These are phyloP conservation scores for Paraconiothyrium brasiliense DNA, from an alignment of 2,329 filamentous ascomycete species.

Conservation along the genomic window DNA sequence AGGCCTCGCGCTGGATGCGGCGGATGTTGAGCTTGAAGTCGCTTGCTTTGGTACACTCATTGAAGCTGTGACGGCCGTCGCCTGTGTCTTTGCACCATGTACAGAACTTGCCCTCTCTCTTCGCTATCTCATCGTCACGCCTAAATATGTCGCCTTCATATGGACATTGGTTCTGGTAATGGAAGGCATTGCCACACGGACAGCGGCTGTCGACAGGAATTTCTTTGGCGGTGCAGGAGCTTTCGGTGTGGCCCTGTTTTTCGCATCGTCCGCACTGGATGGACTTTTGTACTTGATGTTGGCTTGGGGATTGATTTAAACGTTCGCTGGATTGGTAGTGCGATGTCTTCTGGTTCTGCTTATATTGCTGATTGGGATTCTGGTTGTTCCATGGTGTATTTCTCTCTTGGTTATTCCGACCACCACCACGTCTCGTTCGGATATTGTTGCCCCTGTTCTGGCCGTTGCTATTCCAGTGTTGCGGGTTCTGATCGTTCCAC, in stretches of 20 bases:
- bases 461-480: neutral
- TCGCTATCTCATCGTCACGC: neutral
- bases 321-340: neutral
- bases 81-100: slow-evolving; percentile 25
- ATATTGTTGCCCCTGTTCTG: neutral
- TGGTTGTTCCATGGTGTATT: neutral
- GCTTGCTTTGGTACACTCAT: slow-evolving; percentile 15
- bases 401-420: neutral
- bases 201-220: slow-evolving; percentile 17
- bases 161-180: slow-evolving; percentile 18
- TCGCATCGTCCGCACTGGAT: slow-evolving; percentile 14
- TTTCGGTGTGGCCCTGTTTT: slow-evolving; percentile 11
- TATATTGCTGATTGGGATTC: neutral
- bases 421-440: neutral
- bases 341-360: neutral
- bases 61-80: slow-evolving; percentile 19
- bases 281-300: neutral
- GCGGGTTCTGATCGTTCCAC: neutral
- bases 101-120: slow-evolving; percentile 19
- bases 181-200: slow-evolving; percentile 19
- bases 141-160: slow-evolving; percentile 14
- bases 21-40: slow-evolving; percentile 14
- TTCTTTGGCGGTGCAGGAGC: slow-evolving; percentile 19
- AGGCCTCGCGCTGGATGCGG: slow-evolving; percentile 11
- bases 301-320: neutral